Base-by-base conservation (phyloP, 345 rosid genomes). In the Citrus hindsii region DNA sequence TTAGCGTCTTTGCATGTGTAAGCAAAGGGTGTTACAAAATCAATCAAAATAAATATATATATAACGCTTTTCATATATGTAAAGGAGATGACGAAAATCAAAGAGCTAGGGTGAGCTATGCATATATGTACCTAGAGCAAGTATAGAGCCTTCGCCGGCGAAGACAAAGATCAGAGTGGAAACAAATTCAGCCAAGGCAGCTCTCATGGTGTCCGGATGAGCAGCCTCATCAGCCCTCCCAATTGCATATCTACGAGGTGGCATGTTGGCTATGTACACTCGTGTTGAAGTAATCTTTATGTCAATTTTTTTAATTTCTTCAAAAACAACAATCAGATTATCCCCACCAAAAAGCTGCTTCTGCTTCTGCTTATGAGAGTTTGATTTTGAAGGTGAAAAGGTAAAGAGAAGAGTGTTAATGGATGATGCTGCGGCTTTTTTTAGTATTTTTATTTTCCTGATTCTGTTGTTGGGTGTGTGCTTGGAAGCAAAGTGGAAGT, bases 131-230 rank as follows among this genome's bases (percentile, higher is more conserved):
- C 94, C 84, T 6, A 93, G 90, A 83, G 98, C 94, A 32, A 93
- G 92, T 60, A 87, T 67, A 35, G 91, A 90, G 81, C 98, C 98
- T 82, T 88, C 96, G 63, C 96, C 93, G 21, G 93, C 91, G 21
- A 93, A 93, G 38, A 93, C 92, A 58, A 91, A 91, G 84, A 90
- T 87, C 73, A 86, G 83, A 59, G 94, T 91, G 78, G 96, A 87
- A 70, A 93, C 53, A 81, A 93, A 83, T 84, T 93, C 94, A 63
- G 96, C 92, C 72, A 90, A 55, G 76, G 90, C 46, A 72, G 98
- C 94, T 76, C 87, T 83, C 37, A 85, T 76, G 77, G 86, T 83
- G 78, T 88, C 88, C 3, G 88, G 91, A 68, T 86, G 86, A 38
- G 86, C 79, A 69, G 87, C 91, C 53, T 88, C 88, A 58, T 88